Conservation (phyloP, 352 stramenopile genomes). For the Thalassiosira exigua region DNA sequence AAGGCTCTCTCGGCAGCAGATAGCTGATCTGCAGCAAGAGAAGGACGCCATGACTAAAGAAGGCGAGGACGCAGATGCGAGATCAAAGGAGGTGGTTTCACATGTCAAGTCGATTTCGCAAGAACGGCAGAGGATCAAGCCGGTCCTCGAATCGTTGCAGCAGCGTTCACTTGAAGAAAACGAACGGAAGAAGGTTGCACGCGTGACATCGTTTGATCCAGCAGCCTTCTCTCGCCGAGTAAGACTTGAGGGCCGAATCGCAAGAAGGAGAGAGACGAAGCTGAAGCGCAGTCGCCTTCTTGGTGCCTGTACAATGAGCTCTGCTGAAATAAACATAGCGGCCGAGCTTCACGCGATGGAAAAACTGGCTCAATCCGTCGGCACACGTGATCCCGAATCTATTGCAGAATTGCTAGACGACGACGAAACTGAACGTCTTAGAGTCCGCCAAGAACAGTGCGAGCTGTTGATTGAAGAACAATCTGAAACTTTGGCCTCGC, state of each 20-base stretch:
- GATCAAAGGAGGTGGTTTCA: slow-evolving; percentile 7
- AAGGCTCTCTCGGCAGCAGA: slow-evolving; percentile 45
- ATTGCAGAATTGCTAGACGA: slow-evolving; percentile 34
- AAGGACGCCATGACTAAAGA: slow-evolving; percentile 7
- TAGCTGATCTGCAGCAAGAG: slow-evolving; percentile 37
- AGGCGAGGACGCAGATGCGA: slow-evolving; percentile 12
- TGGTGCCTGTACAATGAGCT: neutral
- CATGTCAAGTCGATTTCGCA: slow-evolving; percentile 1
- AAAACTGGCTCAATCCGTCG: slow-evolving; percentile 16
- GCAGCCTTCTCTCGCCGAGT: slow-evolving; percentile 21
- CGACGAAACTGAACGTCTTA: slow-evolving; percentile 28
- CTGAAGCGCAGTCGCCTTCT: too few species aligned
- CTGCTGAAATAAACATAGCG: neutral
- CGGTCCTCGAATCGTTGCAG: neutral
- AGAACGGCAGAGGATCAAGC: slow-evolving; percentile 15
- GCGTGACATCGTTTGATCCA: slow-evolving; percentile 21
- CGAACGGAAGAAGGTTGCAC: slow-evolving; percentile 11
- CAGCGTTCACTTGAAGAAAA: neutral
- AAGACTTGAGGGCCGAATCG: slow-evolving; percentile 16
- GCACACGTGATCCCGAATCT: slow-evolving; percentile 18
- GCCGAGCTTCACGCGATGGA: slow-evolving; percentile 26
- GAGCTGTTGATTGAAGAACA: slow-evolving; percentile 34
- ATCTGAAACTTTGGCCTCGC: slow-evolving; percentile 8
- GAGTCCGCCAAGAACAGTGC: slow-evolving; percentile 15
- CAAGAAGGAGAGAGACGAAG: slow-evolving; percentile 19